phyloP scores from a whole-genome alignment of 306 rosid genomes.

The Astragalus glycyphyllos region DNA sequence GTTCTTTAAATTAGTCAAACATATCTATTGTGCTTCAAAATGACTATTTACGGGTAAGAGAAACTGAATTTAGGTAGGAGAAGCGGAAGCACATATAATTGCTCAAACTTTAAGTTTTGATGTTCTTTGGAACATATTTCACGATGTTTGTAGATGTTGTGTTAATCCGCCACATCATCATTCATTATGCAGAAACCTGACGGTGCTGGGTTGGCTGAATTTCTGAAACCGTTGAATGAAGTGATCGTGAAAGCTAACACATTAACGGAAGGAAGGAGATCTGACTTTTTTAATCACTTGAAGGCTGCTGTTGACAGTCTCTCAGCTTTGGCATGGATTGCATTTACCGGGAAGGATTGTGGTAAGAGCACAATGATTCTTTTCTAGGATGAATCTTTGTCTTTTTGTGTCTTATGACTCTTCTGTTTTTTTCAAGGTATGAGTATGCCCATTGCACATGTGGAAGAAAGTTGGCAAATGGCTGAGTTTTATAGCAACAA shows the following conservation, averaged over 20 bases:
- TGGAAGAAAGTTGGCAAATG: constrained; percentile 99
- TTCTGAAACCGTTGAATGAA: constrained; percentile 85
- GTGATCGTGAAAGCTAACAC: constrained; percentile 64
- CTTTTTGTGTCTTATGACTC: constrained; percentile 37
- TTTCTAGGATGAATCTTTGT: constrained; percentile 25
- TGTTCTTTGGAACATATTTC: constrained; percentile 8
- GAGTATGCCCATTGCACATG: constrained; percentile 98
- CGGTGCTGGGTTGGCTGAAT: constrained; percentile 71
- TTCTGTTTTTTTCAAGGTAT: constrained; percentile 69
- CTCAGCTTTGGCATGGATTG: constrained; percentile 95
- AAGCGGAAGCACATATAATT: constrained; percentile 29
- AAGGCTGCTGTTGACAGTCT: constrained; percentile 92
- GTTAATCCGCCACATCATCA: constrained; percentile 26
- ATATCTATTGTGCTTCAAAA: neutral
- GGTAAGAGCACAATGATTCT: constrained; percentile 58
- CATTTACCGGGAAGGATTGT: constrained; percentile 86
- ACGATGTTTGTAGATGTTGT: constrained; percentile 25
- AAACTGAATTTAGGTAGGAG: constrained; percentile 14
- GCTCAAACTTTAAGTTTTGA: neutral
- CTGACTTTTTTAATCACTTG: constrained; percentile 87
- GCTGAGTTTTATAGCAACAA: constrained; percentile 98
- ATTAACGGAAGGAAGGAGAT: constrained; percentile 85
- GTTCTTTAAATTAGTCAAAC: neutral
- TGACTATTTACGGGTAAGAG: constrained; percentile 17
- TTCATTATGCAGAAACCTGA: constrained; percentile 80